phyloP scores from a whole-genome alignment of 768 basidiomycete species.

The Suillus alpinus region DNA sequence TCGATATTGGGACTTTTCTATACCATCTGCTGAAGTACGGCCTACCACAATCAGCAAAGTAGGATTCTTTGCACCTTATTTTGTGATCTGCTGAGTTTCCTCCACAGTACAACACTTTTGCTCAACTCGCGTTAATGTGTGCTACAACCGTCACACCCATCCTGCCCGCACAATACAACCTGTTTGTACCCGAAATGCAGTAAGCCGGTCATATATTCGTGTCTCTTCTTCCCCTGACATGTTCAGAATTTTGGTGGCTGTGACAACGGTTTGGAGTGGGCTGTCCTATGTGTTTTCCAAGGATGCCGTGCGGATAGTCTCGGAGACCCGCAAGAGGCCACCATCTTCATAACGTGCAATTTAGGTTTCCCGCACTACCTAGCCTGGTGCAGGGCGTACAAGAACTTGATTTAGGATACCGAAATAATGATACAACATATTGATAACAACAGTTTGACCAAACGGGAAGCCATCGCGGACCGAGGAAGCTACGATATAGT shows the following conservation, averaged over 20 bases:
- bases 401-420: conserved; percentile 9
- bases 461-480: background rate
- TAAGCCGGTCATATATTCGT: conserved; percentile 37
- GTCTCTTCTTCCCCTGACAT: background rate
- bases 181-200: conserved; percentile 70
- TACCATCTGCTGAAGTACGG: conserved; percentile 92
- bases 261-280: conserved; percentile 92
- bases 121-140: conserved; percentile 92
- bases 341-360: conserved; percentile 16
- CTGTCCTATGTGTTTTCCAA: conserved; percentile 77
- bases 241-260: conserved; percentile 78
- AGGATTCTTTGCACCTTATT: conserved; percentile 3
- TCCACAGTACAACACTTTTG: conserved; percentile 80
- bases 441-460: background rate
- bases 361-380: background rate
- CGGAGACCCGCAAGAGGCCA: conserved; percentile 33
- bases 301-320: conserved; percentile 64
- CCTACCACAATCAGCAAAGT: conserved; percentile 96
- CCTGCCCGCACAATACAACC: conserved; percentile 52
- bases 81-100: conserved; percentile 4
- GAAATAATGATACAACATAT: conserved; percentile 16
- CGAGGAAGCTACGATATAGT: conserved; percentile 9
- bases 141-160: conserved; percentile 82
- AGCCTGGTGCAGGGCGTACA: background rate
- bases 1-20: conserved; percentile 95